Percentiles rank a stretch among this genome's conserved stretches.
Conservation (phyloP, 208 protist genomes). For the Crithidia expoeki region DNA sequence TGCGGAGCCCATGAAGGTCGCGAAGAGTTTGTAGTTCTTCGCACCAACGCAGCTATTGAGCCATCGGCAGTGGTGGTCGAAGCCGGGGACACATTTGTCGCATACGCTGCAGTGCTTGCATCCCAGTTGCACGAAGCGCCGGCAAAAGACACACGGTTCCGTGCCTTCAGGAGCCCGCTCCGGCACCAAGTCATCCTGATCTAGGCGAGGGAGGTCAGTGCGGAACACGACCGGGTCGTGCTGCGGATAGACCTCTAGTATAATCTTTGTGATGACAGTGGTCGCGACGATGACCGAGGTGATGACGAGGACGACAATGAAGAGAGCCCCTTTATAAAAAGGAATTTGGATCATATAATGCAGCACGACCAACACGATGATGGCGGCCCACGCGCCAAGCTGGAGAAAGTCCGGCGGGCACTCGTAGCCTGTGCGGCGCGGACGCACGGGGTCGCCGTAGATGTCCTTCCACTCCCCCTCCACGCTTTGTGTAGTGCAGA, state of each 20-base stretch:
- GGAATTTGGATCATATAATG: slow-evolving; percentile 75
- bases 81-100: slow-evolving; percentile 90
- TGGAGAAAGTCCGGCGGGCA: slow-evolving; percentile 77
- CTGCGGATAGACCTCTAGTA: slow-evolving; percentile 66
- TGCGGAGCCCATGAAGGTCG: slow-evolving; percentile 66
- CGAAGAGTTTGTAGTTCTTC: slow-evolving; percentile 85
- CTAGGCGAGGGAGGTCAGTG: slow-evolving; percentile 56
- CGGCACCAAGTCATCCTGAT: slow-evolving; percentile 53
- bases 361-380: slow-evolving; percentile 48
- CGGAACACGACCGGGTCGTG: slow-evolving; percentile 77
- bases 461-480: slow-evolving; percentile 82
- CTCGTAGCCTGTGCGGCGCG: slow-evolving; percentile 77
- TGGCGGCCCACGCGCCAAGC: slow-evolving; percentile 65
- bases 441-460: slow-evolving; percentile 81
- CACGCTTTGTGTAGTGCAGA: slow-evolving; percentile 33
- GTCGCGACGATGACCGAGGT: slow-evolving; percentile 38
- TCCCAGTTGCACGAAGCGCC: slow-evolving; percentile 67
- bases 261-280: slow-evolving; percentile 59
- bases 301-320: slow-evolving; percentile 59
- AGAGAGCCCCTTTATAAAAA: slow-evolving; percentile 48
- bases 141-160: slow-evolving; percentile 82
- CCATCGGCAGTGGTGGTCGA: slow-evolving; percentile 94
- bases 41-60: slow-evolving; percentile 87
- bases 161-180: slow-evolving; percentile 40
- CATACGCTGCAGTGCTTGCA: slow-evolving; percentile 92